Percentiles rank a stretch among this genome's conserved stretches.
phyloP scores from a whole-genome alignment of 306 rosid species.

The Prunus fruticosa region DNA sequence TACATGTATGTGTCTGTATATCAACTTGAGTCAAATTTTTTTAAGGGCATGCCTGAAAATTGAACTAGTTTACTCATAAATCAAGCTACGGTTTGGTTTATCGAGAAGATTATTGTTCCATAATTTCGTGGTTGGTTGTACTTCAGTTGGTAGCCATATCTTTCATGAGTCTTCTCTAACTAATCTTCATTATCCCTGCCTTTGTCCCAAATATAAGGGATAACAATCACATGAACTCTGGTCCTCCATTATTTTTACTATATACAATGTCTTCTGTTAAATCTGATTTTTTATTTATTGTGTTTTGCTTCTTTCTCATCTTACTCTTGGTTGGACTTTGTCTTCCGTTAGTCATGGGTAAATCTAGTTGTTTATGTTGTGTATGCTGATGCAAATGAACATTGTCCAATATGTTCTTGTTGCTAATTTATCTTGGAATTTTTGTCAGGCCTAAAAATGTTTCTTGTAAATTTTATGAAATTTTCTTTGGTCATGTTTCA shows the following conservation, averaged over 20 bases:
- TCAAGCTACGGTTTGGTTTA: background rate
- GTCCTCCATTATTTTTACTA: background rate
- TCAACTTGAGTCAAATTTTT: background rate
- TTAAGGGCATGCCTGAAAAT: constrained; percentile 17
- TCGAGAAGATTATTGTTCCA: background rate
- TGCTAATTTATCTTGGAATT: background rate
- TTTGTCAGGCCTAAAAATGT: background rate
- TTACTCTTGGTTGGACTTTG: background rate
- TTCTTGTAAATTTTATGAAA: background rate
- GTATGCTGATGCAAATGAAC: background rate
- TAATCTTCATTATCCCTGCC: background rate
- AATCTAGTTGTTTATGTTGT: background rate
- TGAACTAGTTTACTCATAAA: constrained; percentile 1
- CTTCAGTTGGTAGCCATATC: background rate
- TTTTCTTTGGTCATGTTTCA: background rate
- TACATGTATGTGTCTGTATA: background rate
- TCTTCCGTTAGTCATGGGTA: too few species aligned
- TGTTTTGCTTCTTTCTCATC: too few species aligned
- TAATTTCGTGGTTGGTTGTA: background rate
- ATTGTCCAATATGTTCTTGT: too few species aligned
- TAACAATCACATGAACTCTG: background rate
- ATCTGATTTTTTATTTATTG: too few species aligned
- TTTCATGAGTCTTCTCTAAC: background rate
- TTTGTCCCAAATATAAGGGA: background rate
- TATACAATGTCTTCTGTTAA: background rate